phyloP scores from a whole-genome alignment of 192 early-diverging fungal genomes.

The Oehlia diaphana region DNA sequence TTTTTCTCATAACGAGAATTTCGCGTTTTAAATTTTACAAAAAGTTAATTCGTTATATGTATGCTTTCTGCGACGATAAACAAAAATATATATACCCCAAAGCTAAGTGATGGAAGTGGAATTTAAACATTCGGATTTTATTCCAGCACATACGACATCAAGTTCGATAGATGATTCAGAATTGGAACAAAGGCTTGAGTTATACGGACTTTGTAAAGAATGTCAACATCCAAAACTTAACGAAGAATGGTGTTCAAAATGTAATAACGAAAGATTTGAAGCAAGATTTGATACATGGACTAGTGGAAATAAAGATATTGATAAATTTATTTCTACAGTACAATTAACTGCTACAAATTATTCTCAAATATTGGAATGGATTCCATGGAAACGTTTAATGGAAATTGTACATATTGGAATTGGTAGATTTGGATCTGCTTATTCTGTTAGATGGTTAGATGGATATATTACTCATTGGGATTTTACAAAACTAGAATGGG shows the following conservation, averaged over 20 bases:
- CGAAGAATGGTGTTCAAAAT: constrained; percentile 21
- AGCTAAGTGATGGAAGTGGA: background rate
- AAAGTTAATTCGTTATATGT: no score
- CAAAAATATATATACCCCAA: background rate
- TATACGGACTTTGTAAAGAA: constrained; percentile 23
- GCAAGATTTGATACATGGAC: constrained; percentile 7
- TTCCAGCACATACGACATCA: background rate
- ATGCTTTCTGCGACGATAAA: background rate
- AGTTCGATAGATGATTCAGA: constrained; percentile 7
- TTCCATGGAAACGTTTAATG: constrained; percentile 14
- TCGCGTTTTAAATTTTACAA: no score
- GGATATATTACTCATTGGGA: constrained; percentile 25
- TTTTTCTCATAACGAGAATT: no score
- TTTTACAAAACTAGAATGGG: background rate
- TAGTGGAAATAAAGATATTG: constrained; percentile 21
- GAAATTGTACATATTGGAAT: constrained; percentile 9
- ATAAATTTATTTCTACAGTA: constrained; percentile 3
- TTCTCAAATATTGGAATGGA: constrained; percentile 26
- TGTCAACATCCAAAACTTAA: constrained; percentile 21
- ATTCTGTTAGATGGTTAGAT: constrained; percentile 21
- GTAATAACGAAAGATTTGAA: constrained; percentile 1
- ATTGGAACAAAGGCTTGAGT: background rate
- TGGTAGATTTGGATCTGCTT: constrained; percentile 3
- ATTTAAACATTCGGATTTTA: background rate
- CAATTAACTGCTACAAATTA: constrained; percentile 14